phyloP scores from a whole-genome alignment of 116 monocot species.

The Papilionanthe hybrid region DNA sequence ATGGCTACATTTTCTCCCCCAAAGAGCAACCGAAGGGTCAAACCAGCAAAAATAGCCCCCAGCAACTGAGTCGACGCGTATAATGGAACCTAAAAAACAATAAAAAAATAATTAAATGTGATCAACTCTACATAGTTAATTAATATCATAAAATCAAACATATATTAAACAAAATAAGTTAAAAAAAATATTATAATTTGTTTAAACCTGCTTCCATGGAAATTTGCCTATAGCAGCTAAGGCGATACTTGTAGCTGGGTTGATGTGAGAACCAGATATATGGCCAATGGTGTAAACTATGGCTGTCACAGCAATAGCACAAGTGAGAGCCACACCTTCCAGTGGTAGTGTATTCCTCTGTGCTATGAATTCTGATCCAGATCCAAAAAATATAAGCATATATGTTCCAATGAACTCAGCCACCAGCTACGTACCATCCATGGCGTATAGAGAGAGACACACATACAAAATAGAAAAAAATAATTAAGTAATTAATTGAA shows the following conservation, averaged over 20 bases:
- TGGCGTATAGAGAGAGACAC: too few species aligned
- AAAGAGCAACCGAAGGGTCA: constrained; percentile 11
- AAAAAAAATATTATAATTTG: too few species aligned
- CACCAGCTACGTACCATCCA: neutral
- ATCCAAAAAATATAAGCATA: neutral
- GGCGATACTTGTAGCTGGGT: neutral
- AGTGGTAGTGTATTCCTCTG: neutral
- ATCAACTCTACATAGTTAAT: too few species aligned
- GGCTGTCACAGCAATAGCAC: neutral
- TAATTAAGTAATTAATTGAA: too few species aligned
- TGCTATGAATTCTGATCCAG: neutral
- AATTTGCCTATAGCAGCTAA: neutral
- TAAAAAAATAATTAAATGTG: too few species aligned
- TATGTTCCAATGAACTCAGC: constrained; percentile 5
- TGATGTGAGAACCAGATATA: constrained; percentile 3
- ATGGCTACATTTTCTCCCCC: neutral
- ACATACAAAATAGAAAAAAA: neutral
- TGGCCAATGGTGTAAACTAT: neutral
- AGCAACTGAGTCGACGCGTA: constrained; percentile 12
- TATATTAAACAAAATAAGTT: too few species aligned
- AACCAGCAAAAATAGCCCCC: constrained; percentile 9
- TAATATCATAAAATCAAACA: too few species aligned
- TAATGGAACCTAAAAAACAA: neutral
- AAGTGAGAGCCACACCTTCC: neutral
- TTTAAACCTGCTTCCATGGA: constrained; percentile 7